These are phyloP conservation scores for Chalciporus chontae DNA, from an alignment of 768 basidiomycete genomes.

Conservation along the genomic window DNA sequence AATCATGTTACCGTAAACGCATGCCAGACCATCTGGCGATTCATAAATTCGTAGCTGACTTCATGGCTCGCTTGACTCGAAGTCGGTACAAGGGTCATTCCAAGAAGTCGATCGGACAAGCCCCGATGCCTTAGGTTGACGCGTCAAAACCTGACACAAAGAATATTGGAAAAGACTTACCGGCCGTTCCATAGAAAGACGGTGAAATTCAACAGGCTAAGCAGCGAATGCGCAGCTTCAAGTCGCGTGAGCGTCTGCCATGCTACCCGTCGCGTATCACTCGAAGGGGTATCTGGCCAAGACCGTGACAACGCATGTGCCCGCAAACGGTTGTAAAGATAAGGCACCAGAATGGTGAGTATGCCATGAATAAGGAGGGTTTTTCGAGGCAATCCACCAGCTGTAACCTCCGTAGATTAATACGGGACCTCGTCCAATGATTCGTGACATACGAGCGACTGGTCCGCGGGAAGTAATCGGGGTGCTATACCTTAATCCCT, in stretches of 20 bases:
- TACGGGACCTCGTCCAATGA: neutral
- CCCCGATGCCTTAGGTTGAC: slow-evolving; percentile 72
- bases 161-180: slow-evolving; percentile 41
- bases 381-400: slow-evolving; percentile 60
- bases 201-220: slow-evolving; percentile 72
- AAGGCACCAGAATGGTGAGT: slow-evolving; percentile 74
- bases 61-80: slow-evolving; percentile 68
- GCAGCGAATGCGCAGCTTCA: slow-evolving; percentile 62
- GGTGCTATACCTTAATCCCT: slow-evolving; percentile 64
- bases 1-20: slow-evolving; percentile 78
- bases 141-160: slow-evolving; percentile 1
- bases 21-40: slow-evolving; percentile 99
- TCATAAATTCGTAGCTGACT: slow-evolving; percentile 98
- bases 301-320: slow-evolving; percentile 73
- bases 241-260: slow-evolving; percentile 67
- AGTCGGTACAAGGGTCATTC: slow-evolving; percentile 71
- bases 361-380: slow-evolving; percentile 63
- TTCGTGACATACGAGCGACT: slow-evolving; percentile 20
- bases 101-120: slow-evolving; percentile 71
- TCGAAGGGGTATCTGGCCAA: slow-evolving; percentile 89
- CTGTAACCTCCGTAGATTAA: slow-evolving; percentile 32
- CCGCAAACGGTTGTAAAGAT: slow-evolving; percentile 72
- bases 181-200: slow-evolving; percentile 84
- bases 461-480: slow-evolving; percentile 3
- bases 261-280: slow-evolving; percentile 65